These are phyloP conservation scores for Elongisporangium undulatum DNA, from an alignment of 352 stramenopile species.

Conservation along the genomic window DNA sequence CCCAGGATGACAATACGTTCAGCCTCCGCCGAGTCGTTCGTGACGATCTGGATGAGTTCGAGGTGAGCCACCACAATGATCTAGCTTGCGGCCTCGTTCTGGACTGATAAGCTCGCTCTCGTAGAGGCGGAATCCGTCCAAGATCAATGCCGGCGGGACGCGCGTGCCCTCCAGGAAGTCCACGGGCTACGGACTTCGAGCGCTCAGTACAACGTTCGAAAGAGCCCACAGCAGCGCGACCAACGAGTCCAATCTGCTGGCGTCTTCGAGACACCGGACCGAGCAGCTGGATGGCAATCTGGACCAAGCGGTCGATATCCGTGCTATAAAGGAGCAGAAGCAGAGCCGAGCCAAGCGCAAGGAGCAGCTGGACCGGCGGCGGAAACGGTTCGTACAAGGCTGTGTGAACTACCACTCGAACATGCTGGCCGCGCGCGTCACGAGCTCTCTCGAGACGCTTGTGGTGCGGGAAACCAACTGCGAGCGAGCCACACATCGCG, in stretches of 20 bases:
- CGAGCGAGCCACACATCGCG: constrained; percentile 30
- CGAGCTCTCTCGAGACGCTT: constrained; percentile 31
- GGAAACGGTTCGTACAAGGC: constrained; percentile 64
- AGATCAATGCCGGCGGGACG: not conserved
- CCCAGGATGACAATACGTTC: constrained; percentile 38
- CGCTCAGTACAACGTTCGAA: constrained; percentile 44
- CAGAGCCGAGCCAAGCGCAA: constrained; percentile 46
- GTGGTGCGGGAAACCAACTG: constrained; percentile 42
- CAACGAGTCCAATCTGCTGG: not conserved
- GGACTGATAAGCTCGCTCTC: not conserved
- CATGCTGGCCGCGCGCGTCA: constrained; percentile 17
- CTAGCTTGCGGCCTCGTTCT: no score
- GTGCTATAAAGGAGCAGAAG: constrained; percentile 44
- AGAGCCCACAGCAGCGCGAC: constrained; percentile 10
- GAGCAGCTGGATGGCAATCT: constrained; percentile 7
- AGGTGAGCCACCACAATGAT: constrained; percentile 25
- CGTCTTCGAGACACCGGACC: constrained; percentile 1
- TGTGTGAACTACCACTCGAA: constrained; percentile 29
- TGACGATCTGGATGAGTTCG: constrained; percentile 53
- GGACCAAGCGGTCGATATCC: constrained; percentile 8
- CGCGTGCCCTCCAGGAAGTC: constrained; percentile 35
- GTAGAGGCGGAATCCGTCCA: not conserved
- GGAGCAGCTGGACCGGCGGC: constrained; percentile 37
- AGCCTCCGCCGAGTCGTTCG: constrained; percentile 48
- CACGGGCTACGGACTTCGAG: constrained; percentile 57